Conservation (phyloP, 192 early-diverging fungal species). For the Gigaspora rosea region DNA sequence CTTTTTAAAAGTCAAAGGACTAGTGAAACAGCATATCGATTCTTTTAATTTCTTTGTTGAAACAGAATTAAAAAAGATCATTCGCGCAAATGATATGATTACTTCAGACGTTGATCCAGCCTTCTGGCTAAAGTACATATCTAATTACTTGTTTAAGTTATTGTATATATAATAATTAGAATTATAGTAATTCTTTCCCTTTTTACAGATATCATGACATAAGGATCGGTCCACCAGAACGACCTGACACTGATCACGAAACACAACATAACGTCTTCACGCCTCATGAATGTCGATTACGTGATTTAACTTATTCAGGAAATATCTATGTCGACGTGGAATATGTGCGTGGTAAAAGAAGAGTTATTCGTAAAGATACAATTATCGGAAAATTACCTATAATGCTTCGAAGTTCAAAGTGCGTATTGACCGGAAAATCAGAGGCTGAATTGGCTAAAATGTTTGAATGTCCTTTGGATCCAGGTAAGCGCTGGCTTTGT, state of each 20-base stretch:
- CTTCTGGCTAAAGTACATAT: conserved; percentile 83
- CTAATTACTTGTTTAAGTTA: background rate
- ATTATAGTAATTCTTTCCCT: background rate
- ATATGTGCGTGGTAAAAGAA: conserved; percentile 81
- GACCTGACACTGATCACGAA: conserved; percentile 64
- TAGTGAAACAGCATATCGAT: conserved; percentile 98
- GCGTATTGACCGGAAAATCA: conserved; percentile 74
- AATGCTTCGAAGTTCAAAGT: conserved; percentile 89
- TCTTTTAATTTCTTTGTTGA: conserved; percentile 99
- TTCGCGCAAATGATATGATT: conserved; percentile 87
- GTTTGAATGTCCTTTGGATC: conserved; percentile 95
- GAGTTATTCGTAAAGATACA: conserved; percentile 79
- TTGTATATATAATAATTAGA: background rate
- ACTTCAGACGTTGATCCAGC: conserved; percentile 90
- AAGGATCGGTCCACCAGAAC: conserved; percentile 79
- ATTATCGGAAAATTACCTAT: conserved; percentile 94
- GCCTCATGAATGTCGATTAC: conserved; percentile 94
- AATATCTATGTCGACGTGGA: conserved; percentile 92
- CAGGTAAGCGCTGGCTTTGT: conserved; percentile 52
- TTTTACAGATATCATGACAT: conserved; percentile 79
- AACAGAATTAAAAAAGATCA: conserved; percentile 91
- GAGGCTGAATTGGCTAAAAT: conserved; percentile 84
- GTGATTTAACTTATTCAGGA: conserved; percentile 94
- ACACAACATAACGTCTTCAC: conserved; percentile 75
- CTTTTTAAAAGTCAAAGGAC: conserved; percentile 94